phyloP scores from a whole-genome alignment of 164 flowering plant species.

The Liquidambar formosana region DNA sequence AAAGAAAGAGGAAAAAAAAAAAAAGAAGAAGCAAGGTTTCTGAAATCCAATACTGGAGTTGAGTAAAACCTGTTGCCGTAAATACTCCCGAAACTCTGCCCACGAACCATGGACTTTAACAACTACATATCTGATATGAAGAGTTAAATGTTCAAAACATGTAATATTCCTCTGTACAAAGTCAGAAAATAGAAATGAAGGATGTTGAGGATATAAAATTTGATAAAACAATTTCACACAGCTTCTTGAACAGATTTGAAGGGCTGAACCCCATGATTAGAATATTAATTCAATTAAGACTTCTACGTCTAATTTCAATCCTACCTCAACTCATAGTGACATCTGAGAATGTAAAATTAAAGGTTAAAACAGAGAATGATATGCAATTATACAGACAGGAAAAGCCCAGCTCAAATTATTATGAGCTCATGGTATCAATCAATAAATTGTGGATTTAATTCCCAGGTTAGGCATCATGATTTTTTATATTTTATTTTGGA shows the following conservation, averaged over 20 bases:
- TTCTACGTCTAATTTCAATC: background rate
- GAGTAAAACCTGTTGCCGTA: slow-evolving; percentile 63
- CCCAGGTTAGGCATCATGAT: background rate
- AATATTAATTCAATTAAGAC: background rate
- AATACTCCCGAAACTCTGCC: slow-evolving; percentile 79
- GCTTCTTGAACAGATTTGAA: background rate
- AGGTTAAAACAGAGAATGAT: background rate
- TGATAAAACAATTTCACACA: background rate
- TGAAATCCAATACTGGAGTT: background rate
- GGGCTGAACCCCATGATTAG: background rate
- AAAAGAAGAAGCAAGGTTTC: background rate
- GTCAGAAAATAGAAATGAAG: background rate
- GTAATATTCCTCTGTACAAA: background rate
- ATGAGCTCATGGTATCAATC: slow-evolving; percentile 1
- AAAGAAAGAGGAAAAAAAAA: background rate
- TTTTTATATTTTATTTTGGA: too few relatives aligned
- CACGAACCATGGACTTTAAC: slow-evolving; percentile 90
- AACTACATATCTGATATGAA: slow-evolving; percentile 71
- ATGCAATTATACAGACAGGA: background rate
- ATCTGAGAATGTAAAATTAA: background rate
- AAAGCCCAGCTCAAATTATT: background rate
- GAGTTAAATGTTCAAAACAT: slow-evolving; percentile 27
- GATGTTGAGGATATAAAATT: background rate
- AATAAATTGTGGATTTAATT: background rate
- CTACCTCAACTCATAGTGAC: background rate